Conservation (phyloP, 1,284 basidiomycete genomes). For the Leccinum angustisporum region DNA sequence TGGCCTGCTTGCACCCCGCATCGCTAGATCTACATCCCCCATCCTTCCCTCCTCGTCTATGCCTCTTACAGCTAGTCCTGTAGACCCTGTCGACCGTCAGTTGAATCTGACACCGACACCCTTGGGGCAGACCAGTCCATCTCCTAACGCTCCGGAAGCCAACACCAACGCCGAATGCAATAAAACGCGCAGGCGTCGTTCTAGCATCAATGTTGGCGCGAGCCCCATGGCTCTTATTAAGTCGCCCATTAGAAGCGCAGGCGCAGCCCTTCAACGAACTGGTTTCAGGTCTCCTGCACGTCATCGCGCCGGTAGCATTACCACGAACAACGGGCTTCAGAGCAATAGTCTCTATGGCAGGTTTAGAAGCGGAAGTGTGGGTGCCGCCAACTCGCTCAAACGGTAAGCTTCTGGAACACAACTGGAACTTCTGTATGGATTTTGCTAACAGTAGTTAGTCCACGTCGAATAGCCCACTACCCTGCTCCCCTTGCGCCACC, state of each 20-base stretch:
- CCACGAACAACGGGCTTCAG: conserved; percentile 27
- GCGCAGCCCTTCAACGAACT: conserved; percentile 46
- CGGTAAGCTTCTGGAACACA: conserved; percentile 33
- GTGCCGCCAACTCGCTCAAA: conserved; percentile 26
- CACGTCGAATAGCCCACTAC: conserved; percentile 33
- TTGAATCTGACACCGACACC: conserved; percentile 38
- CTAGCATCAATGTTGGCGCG: conserved; percentile 49
- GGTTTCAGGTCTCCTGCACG: conserved; percentile 37
- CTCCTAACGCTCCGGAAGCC: conserved; percentile 13
- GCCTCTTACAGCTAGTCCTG: conserved; percentile 29
- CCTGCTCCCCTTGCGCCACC: conserved; percentile 34
- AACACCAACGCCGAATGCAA: conserved; percentile 18
- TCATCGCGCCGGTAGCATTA: conserved; percentile 45
- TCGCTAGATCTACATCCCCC: conserved; percentile 31
- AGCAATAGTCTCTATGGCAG: conserved; percentile 43
- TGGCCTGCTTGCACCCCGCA: conserved; percentile 50
- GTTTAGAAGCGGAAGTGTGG: conserved; percentile 49
- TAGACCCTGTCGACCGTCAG: conserved; percentile 37
- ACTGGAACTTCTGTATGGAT: not conserved
- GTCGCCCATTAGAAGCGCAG: conserved; percentile 48
- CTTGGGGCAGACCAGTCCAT: conserved; percentile 11
- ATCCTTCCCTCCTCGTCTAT: conserved; percentile 38
- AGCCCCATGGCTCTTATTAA: conserved; percentile 51
- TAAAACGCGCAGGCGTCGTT: conserved; percentile 50
- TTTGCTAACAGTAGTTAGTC: conserved; percentile 23